Conservation (phyloP, 352 stramenopile species). For the Pythium scleroteichum region DNA sequence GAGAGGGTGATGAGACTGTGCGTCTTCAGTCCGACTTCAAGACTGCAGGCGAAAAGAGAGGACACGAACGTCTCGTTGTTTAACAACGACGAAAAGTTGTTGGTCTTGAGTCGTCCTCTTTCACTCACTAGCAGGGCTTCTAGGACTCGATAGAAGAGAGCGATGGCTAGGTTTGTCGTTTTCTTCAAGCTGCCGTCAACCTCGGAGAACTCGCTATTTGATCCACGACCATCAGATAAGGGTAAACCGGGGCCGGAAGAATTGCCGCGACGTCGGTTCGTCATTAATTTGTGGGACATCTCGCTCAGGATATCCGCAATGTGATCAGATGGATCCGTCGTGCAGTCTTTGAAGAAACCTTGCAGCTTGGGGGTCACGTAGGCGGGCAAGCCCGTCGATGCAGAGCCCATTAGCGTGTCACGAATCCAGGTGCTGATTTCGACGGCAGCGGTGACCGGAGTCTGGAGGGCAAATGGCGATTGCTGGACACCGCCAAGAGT, state of each 20-base stretch:
- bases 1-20: constrained; percentile 85
- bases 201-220: constrained; percentile 34
- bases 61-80: constrained; percentile 81
- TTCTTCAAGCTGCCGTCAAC: constrained; percentile 81
- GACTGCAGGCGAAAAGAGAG: constrained; percentile 79
- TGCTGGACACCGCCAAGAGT: constrained; percentile 24
- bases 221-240: neutral
- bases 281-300: constrained; percentile 53
- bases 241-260: constrained; percentile 8
- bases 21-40: constrained; percentile 83
- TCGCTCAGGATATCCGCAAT: constrained; percentile 54
- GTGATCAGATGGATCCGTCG: constrained; percentile 49
- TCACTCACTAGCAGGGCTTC: constrained; percentile 75
- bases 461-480: constrained; percentile 58
- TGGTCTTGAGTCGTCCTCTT: constrained; percentile 58
- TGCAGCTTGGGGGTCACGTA: constrained; percentile 49
- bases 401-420: constrained; percentile 40
- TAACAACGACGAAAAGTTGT: constrained; percentile 78
- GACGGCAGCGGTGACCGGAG: constrained; percentile 74
- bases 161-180: constrained; percentile 60
- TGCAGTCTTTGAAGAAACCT: constrained; percentile 62
- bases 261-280: constrained; percentile 31
- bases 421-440: constrained; percentile 86
- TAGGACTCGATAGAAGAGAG: constrained; percentile 83
- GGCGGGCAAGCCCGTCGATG: constrained; percentile 10